Evolutionary conservation across 75 land plant species (phyloP).

Genomic region (Picea glauca): DNA sequence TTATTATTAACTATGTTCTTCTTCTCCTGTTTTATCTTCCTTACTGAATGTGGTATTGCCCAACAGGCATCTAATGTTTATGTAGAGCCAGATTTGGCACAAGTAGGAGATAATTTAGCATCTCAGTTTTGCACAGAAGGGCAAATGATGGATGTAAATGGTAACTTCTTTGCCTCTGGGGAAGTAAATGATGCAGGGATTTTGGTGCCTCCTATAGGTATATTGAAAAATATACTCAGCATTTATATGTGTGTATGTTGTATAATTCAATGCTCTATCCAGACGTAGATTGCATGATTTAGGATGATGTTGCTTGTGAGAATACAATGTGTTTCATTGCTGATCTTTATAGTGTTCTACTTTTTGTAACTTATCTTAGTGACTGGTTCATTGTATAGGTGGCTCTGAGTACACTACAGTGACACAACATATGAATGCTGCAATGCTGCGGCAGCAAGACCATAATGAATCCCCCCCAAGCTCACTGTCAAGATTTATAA

Average conservation of each 20-base stretch:
- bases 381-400: conserved; percentile 1
- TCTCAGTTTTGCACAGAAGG: background rate
- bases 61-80: conserved; percentile 1
- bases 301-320: background rate
- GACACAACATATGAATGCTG: background rate
- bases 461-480: background rate
- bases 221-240: no score
- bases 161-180: background rate
- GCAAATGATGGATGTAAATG: conserved; percentile 1
- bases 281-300: background rate
- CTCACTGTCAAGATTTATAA: conserved; percentile 4
- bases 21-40: background rate
- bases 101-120: conserved; percentile 6
- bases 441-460: background rate
- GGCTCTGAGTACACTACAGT: background rate
- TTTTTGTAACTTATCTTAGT: conserved; percentile 3
- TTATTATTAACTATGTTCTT: background rate
- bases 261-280: background rate
- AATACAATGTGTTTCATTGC: background rate
- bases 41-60: conserved; percentile 5
- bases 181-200: conserved; percentile 3
- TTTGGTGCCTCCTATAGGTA: conserved; percentile 3
- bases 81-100: background rate
- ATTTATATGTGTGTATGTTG: no score
- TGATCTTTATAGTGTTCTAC: background rate